Conservation (phyloP, 2,329 filamentous ascomycete species). For the Xylogone sp. region DNA sequence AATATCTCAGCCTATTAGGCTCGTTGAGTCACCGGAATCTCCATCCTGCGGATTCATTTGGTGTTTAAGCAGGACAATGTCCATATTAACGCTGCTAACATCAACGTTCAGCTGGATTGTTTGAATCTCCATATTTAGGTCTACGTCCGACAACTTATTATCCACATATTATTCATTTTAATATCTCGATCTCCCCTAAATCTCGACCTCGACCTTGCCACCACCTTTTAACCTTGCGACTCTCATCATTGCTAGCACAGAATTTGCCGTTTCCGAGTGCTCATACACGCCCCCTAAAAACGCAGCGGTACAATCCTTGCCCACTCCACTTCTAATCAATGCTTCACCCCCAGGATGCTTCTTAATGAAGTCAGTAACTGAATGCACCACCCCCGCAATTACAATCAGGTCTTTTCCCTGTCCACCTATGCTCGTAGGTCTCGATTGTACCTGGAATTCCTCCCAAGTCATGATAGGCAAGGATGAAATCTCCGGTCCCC, state of each 20-base stretch:
- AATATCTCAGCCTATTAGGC: too few relatives aligned
- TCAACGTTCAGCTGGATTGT: too few relatives aligned
- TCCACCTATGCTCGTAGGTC: not conserved
- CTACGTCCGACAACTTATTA: too few relatives aligned
- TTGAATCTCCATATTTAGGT: too few relatives aligned
- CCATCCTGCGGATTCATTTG: too few relatives aligned
- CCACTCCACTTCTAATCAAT: constrained; percentile 60
- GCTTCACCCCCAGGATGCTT: constrained; percentile 72
- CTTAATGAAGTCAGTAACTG: constrained; percentile 93
- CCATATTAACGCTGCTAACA: too few relatives aligned
- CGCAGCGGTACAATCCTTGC: constrained; percentile 65
- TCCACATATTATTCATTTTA: not conserved
- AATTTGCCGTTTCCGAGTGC: not conserved
- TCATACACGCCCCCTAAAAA: constrained; percentile 65
- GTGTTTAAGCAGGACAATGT: too few relatives aligned
- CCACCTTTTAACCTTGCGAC: not conserved
- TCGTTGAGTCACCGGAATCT: too few relatives aligned
- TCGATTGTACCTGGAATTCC: not conserved
- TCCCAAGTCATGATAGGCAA: not conserved
- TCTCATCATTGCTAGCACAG: not conserved
- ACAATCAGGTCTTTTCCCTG: constrained; percentile 53
- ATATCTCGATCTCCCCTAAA: not conserved
- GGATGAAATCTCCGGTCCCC: not conserved
- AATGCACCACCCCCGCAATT: constrained; percentile 72
- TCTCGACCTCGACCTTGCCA: not conserved